Evolutionary conservation across 139 green algal species (phyloP).

Genomic region (Haematococcus sp.): DNA sequence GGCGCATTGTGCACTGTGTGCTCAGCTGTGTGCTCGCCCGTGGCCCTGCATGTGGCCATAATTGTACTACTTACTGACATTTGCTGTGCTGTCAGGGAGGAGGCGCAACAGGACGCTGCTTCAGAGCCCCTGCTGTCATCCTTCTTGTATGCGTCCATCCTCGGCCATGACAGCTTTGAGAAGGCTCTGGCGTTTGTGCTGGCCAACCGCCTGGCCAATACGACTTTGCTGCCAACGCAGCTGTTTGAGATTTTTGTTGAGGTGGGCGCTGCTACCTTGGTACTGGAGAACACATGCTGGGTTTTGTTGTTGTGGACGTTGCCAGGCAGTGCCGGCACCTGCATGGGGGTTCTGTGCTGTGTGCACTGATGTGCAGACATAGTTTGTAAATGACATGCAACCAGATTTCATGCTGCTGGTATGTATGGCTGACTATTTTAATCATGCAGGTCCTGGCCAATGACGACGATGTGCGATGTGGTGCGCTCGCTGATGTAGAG

Average conservation of each 20-base stretch:
- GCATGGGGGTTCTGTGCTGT: too few relatives aligned
- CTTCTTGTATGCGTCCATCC: slow-evolving; percentile 91
- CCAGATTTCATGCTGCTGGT: too few relatives aligned
- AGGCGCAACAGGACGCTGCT: slow-evolving; percentile 55
- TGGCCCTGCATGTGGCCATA: too few relatives aligned
- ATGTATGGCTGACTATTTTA: too few relatives aligned
- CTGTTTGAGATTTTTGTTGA: slow-evolving; percentile 88
- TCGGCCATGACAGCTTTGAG: slow-evolving; percentile 86
- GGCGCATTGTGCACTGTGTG: too few relatives aligned
- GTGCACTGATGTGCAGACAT: too few relatives aligned
- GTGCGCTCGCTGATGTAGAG: slow-evolving; percentile 62
- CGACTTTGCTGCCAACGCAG: slow-evolving; percentile 90
- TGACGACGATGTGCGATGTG: slow-evolving; percentile 42
- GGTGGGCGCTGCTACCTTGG: slow-evolving; percentile 7
- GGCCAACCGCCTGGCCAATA: slow-evolving; percentile 88
- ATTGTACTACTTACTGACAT: too few relatives aligned
- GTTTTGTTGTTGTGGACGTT: too few relatives aligned
- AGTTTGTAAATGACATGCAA: too few relatives aligned
- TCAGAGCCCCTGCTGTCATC: slow-evolving; percentile 86
- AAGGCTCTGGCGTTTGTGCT: slow-evolving; percentile 87
- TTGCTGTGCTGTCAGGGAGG: slow-evolving; percentile 23
- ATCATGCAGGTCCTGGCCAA: slow-evolving; percentile 34
- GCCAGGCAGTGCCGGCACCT: too few relatives aligned
- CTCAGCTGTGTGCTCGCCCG: too few relatives aligned
- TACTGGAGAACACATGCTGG: too few relatives aligned